Base-by-base conservation (phyloP, 768 basidiomycete genomes). In the Symmetrospora coprosmae region DNA sequence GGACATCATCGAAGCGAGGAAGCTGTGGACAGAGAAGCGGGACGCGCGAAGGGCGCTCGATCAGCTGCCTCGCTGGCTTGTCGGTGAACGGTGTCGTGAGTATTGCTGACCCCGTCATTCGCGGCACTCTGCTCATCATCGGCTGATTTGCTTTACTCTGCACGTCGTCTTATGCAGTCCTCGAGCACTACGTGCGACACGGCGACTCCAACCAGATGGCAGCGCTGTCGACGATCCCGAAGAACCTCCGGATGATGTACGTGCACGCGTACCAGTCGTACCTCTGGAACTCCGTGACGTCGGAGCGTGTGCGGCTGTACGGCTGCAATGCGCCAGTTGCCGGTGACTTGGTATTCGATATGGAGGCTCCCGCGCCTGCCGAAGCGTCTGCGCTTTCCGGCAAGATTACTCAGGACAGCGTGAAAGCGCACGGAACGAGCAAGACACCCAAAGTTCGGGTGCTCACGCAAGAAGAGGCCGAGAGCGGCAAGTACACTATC, bases 251-350 rank as follows among this genome's bases (percentile, higher is more conserved):
- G 50, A 75, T 94, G 65, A 96, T 99, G 87, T 99, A 97, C 71
- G 82, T 96, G 55, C 94, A 99, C 72, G 91, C 91, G 30, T 99
- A 96, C 71, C 94, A 99, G 72, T 91, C 87, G 16, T 99, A 96
- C 67, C 83, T 97, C 33, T 99, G 92, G 92, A 99, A 99, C 73
- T 82, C 88, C 46, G 83, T 96, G 58, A 87, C 91, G 38, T 96
- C 91, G 2, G 89, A 96, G 73, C 84, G 94, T 13, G 82, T 97
- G 68, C 82, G 81, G 61, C 76, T 78, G 47, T 82, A 82, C 67
- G 89, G 91, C 30, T 74, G 78, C 50, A 79, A 83, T 50, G 77
- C 79, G 62, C 82, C 87, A 1, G 78, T 90, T 43, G 80, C 81
- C 5, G 94, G 94, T 0, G 94, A 99, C 70, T 77, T 97, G n/a